Evolutionary conservation across 2,329 filamentous ascomycete genomes (phyloP).

Genomic region (Venturia oleaginea): DNA sequence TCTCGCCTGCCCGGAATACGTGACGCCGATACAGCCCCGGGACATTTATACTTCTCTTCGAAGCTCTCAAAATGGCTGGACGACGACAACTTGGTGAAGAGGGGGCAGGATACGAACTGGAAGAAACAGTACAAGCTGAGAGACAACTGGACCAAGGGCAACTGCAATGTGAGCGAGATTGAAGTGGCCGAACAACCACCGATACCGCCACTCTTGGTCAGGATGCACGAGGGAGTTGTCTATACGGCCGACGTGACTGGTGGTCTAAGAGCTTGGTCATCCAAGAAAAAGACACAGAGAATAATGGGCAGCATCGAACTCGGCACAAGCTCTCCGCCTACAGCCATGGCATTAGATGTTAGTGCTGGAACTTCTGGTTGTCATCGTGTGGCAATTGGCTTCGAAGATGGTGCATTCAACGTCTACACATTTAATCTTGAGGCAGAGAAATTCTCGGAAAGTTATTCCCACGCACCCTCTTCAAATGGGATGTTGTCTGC

Average conservation of each 20-base stretch:
- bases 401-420: constrained; percentile 48
- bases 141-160: constrained; percentile 83
- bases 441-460: constrained; percentile 34
- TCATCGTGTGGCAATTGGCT: constrained; percentile 27
- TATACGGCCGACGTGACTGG: constrained; percentile 62
- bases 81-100: constrained; percentile 47
- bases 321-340: constrained; percentile 36
- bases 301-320: constrained; percentile 44
- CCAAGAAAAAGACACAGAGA: constrained; percentile 45
- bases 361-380: constrained; percentile 21
- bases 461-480: constrained; percentile 53
- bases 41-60: constrained; percentile 37
- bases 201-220: constrained; percentile 59
- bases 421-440: constrained; percentile 54
- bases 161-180: constrained; percentile 71
- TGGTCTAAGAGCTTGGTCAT: constrained; percentile 71
- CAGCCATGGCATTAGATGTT: constrained; percentile 55
- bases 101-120: constrained; percentile 57
- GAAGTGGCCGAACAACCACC: constrained; percentile 46
- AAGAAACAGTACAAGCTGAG: constrained; percentile 79
- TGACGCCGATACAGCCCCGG: constrained; percentile 24
- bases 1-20: constrained; percentile 59
- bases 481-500: constrained; percentile 58
- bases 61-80: constrained; percentile 53
- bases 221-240: constrained; percentile 66